Evolutionary conservation across 441 rosid genomes (phyloP).

Genomic region (Syzygium malaccense): DNA sequence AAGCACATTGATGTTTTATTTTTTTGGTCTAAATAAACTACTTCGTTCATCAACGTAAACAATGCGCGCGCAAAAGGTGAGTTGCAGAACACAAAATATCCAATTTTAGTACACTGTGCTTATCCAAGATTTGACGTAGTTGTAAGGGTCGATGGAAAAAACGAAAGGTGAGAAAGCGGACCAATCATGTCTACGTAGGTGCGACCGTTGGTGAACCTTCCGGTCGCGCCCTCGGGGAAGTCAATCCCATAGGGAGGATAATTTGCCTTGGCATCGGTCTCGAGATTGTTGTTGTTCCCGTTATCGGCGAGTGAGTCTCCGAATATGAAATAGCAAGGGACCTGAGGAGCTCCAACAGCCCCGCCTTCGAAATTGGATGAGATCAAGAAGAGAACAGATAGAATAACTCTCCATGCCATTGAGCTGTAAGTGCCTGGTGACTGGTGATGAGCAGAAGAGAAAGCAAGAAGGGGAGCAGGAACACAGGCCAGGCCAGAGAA

Average conservation of each 20-base stretch:
- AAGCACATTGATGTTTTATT: background rate
- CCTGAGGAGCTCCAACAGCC: background rate
- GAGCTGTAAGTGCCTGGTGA: too few relatives aligned
- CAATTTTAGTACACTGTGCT: background rate
- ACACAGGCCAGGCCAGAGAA: background rate
- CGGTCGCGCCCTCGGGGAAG: background rate
- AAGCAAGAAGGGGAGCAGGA: background rate
- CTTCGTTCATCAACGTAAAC: too few relatives aligned
- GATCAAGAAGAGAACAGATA: background rate
- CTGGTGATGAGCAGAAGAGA: background rate
- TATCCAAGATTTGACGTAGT: background rate
- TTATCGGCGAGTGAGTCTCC: slow-evolving; percentile 1
- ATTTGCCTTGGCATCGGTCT: background rate
- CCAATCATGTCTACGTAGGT: background rate
- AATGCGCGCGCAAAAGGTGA: too few relatives aligned
- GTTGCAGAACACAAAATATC: too few relatives aligned
- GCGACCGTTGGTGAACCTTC: slow-evolving; percentile 5
- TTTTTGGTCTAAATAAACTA: too few relatives aligned
- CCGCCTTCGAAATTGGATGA: background rate
- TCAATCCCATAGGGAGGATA: slow-evolving; percentile 5
- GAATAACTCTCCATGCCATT: background rate
- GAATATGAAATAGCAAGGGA: background rate
- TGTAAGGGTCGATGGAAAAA: background rate
- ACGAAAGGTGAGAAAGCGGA: background rate
- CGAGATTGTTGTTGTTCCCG: slow-evolving; percentile 7